Evolutionary conservation across 1,284 basidiomycete species (phyloP), one percentile per base, ranked within the genome.

Genomic region (Inonotus obliquus): DNA sequence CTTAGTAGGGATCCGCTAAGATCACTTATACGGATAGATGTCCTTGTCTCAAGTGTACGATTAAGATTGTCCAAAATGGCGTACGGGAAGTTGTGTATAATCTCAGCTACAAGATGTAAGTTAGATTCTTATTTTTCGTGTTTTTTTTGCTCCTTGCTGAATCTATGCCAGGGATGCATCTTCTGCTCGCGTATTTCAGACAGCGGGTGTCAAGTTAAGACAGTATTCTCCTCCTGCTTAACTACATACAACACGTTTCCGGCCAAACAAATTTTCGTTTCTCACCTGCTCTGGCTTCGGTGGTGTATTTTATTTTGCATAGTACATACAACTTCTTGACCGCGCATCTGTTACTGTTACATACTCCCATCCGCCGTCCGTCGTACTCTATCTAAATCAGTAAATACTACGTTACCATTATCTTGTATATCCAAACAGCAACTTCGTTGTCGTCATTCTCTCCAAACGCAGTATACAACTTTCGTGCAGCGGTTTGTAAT

Each of bases 21-120:
- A 2, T 61, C 56, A 39, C 53, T 39, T 32, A 41, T 35, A 4
- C 32, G 32, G 9, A 27, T 68, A 97, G 95, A n/a, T 98, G 97
- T 70, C 97, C 97, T 0, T 99, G 97, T 73, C 78, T 99, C 9
- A 87, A 87, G 65, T 99, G 97, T 72, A 94, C 95, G 0, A 89
- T 98, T 72, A 99, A 99, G 74, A 98, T 99, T 67, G 93, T 96
- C 25, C 96, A 99, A 72, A 91, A 89, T 48, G 96, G 96, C 3
- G 90, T 99, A 14, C 86, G 83, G 63, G 90, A 91, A 66, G 96
- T 99, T 9, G 92, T 99, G 4, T 99, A 99, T 73, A 96, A 96
- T 74, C 78, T 98, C 59, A 89, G 88, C 63, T 99, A 99, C 75
- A 94, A 92, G 78, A 92, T 98, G 94, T 95, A 75, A 69, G 86